phyloP scores from a whole-genome alignment of 179 eudicot genomes.

The Heliamphora pulchella region DNA sequence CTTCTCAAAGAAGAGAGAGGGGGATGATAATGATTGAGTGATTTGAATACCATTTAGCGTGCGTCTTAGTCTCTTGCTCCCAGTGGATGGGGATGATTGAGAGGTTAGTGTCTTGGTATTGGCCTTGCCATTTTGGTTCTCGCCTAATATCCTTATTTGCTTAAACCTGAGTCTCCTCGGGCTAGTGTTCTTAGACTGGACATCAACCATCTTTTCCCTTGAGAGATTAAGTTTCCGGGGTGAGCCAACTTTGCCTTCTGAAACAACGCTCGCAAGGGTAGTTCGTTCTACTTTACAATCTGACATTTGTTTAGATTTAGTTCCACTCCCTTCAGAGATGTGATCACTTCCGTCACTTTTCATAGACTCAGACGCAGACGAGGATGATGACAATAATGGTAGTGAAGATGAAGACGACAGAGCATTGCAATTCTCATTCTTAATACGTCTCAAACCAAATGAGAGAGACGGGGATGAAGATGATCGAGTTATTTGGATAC shows the following conservation, averaged over 20 bases:
- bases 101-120: conserved; percentile 12
- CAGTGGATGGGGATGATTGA: conserved; percentile 12
- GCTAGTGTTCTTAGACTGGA: conserved; percentile 24
- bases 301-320: conserved; percentile 2
- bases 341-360: conserved; percentile 25
- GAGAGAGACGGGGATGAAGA: conserved; percentile 11
- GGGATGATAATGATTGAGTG: neutral
- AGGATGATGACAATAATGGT: conserved; percentile 24
- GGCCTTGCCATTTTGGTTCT: conserved; percentile 20
- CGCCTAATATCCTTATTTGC: conserved; percentile 23
- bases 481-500: neutral
- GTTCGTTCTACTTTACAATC: conserved; percentile 6
- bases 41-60: neutral
- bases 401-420: conserved; percentile 26
- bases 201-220: conserved; percentile 39
- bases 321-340: conserved; percentile 11
- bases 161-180: conserved; percentile 39
- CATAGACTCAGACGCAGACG: conserved; percentile 27
- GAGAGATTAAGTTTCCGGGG: conserved; percentile 38
- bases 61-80: neutral
- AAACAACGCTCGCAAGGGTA: neutral
- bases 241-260: conserved; percentile 18
- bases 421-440: neutral
- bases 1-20: neutral
- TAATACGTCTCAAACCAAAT: neutral